Evolutionary conservation across 495 filamentous ascomycete species (phyloP).

Genomic region (Penicillium taxi): DNA sequence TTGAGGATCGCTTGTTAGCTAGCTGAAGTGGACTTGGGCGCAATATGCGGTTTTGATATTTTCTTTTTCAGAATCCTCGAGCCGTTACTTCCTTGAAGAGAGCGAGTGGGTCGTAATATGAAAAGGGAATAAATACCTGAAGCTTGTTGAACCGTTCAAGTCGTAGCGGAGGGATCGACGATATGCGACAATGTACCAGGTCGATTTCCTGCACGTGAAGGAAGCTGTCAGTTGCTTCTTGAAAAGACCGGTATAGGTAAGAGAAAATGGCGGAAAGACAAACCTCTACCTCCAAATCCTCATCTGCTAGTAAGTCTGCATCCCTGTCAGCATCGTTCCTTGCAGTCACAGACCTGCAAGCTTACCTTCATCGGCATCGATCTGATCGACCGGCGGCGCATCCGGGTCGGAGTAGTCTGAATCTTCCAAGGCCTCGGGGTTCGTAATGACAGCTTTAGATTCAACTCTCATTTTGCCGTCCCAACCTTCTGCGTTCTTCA

Average conservation of each 20-base stretch:
- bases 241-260: not conserved
- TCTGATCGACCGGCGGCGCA: conserved; percentile 64
- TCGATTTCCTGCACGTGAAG: conserved; percentile 65
- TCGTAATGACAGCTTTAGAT: conserved; percentile 52
- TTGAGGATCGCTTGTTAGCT: conserved; percentile 7
- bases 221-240: conserved; percentile 8
- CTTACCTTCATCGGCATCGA: conserved; percentile 73
- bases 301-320: conserved; percentile 59
- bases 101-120: too few species aligned
- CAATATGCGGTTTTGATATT: too few species aligned
- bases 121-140: conserved; percentile 32
- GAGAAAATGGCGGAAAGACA: conserved; percentile 5
- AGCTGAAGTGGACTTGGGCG: not conserved
- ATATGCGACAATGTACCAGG: conserved; percentile 75
- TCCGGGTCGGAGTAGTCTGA: conserved; percentile 82
- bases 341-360: conserved; percentile 6
- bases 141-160: conserved; percentile 77
- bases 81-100: too few species aligned
- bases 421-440: conserved; percentile 72
- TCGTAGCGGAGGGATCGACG: conserved; percentile 65
- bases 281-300: conserved; percentile 53
- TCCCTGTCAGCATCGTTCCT: not conserved
- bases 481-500: conserved; percentile 73
- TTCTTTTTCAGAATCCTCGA: too few species aligned
- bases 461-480: conserved; percentile 82